Conservation (phyloP, 495 filamentous ascomycete genomes). For the Durotheca rogersii region DNA sequence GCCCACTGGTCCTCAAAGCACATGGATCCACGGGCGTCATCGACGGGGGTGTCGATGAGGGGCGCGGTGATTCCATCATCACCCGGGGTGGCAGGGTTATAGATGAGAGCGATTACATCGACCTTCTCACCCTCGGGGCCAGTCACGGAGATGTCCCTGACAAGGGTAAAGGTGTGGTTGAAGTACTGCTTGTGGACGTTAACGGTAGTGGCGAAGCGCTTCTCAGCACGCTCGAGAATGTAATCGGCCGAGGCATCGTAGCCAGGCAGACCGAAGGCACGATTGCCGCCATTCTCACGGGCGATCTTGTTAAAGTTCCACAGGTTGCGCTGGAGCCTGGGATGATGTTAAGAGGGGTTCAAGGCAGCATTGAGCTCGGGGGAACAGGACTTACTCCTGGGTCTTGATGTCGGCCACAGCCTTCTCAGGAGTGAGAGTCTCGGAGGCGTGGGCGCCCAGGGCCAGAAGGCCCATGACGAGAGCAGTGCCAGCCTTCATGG, state of each 20-base stretch:
- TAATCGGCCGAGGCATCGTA: conserved; percentile 43
- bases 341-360: too few species aligned
- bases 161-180: conserved; percentile 30
- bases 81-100: conserved; percentile 16
- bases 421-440: too few species aligned
- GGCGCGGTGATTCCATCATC: conserved; percentile 10
- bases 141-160: conserved; percentile 33
- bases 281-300: conserved; percentile 38
- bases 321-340: conserved; percentile 36
- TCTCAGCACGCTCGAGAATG: conserved; percentile 38
- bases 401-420: too few species aligned
- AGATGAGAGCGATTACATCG: conserved; percentile 11
- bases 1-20: conserved; percentile 41
- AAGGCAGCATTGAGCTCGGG: too few species aligned
- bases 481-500: too few species aligned
- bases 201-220: conserved; percentile 31
- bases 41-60: conserved; percentile 19
- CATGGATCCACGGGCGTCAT: conserved; percentile 23
- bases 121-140: conserved; percentile 31
- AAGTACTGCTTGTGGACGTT: conserved; percentile 27
- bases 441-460: too few species aligned
- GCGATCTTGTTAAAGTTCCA: conserved; percentile 39
- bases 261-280: conserved; percentile 43
- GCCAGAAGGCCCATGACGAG: too few species aligned
- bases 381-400: too few species aligned